Conservation (phyloP, 208 protist genomes). For the Porcisia deanei region DNA sequence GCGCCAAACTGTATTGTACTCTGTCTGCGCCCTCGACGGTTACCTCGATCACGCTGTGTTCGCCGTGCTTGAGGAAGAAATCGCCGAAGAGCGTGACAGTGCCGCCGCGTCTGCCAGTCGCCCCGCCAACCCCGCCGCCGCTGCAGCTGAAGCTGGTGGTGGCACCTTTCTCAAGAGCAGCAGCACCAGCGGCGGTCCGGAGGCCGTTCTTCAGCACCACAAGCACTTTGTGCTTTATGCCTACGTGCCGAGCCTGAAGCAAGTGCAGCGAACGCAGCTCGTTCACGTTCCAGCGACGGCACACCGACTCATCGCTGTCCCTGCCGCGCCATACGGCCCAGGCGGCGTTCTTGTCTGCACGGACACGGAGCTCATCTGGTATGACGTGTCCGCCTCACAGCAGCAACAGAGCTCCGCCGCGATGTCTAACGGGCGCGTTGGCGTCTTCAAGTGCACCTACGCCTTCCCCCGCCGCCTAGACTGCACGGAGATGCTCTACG, state of each 20-base stretch:
- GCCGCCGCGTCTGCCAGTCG: neutral
- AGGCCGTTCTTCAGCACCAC: conserved; percentile 5
- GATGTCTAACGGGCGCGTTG: conserved; percentile 17
- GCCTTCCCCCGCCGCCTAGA: conserved; percentile 81
- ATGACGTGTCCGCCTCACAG: conserved; percentile 67
- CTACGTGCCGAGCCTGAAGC: conserved; percentile 97
- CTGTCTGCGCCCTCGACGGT: conserved; percentile 73
- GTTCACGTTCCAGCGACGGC: conserved; percentile 90
- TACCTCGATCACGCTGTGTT: conserved; percentile 59
- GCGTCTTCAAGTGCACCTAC: conserved; percentile 78
- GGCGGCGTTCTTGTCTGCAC: conserved; percentile 97
- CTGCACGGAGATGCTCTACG: conserved; percentile 75
- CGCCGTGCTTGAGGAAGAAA: conserved; percentile 76
- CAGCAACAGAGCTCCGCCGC: conserved; percentile 8
- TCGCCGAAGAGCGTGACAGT: conserved; percentile 44
- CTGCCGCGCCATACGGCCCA: conserved; percentile 89
- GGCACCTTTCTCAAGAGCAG: conserved; percentile 37
- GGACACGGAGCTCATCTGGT: conserved; percentile 95
- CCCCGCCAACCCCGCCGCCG: conserved; percentile 6
- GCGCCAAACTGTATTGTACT: conserved; percentile 75
- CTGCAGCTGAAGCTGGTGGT: conserved; percentile 8
- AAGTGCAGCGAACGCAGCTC: conserved; percentile 97
- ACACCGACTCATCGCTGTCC: conserved; percentile 91
- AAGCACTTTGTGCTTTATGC: conserved; percentile 97
- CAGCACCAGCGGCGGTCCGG: neutral